A percentile compares a stretch with the other conserved stretches of the same genome.
Conservation (phyloP, 2,329 filamentous ascomycete genomes). For the Ceratocystis diversiconidia region DNA sequence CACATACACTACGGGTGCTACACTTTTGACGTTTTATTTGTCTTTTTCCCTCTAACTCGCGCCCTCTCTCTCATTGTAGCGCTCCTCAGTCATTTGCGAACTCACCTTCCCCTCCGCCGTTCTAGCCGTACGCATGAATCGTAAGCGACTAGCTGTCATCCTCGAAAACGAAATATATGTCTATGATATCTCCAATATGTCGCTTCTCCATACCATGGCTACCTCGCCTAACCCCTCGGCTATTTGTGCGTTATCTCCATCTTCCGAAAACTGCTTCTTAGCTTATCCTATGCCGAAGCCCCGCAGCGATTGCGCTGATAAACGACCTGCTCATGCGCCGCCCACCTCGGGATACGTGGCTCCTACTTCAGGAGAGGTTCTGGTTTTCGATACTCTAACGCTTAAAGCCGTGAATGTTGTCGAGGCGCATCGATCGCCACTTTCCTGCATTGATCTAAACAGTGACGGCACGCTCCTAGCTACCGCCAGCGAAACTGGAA, state of each 20-base stretch:
- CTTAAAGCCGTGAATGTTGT: conserved; percentile 90
- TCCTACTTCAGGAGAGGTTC: conserved; percentile 77
- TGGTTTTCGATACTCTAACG: conserved; percentile 81
- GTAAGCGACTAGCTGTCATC: conserved; percentile 84
- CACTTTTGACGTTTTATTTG: neutral
- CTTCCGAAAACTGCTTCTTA: conserved; percentile 89
- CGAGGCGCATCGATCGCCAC: conserved; percentile 80
- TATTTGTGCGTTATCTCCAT: conserved; percentile 84
- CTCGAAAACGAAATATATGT: conserved; percentile 94
- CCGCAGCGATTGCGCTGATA: conserved; percentile 43
- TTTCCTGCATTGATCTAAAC: conserved; percentile 84
- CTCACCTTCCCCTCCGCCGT: conserved; percentile 97
- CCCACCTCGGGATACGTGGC: conserved; percentile 55
- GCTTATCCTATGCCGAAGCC: conserved; percentile 78
- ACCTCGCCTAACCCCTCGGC: conserved; percentile 87
- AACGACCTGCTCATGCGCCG: conserved; percentile 67
- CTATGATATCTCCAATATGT: conserved; percentile 99
- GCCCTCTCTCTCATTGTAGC: conserved; percentile 26
- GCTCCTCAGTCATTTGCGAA: conserved; percentile 82
- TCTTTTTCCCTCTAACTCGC: neutral
- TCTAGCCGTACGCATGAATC: conserved; percentile 81
- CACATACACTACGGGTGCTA: too few relatives aligned
- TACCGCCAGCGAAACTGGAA: conserved; percentile 93
- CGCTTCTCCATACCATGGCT: conserved; percentile 76
- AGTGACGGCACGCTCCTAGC: conserved; percentile 83